A percentile compares a stretch with the other conserved stretches of the same genome.
Conservation (phyloP, 768 basidiomycete genomes). For the Epithele typhae region DNA sequence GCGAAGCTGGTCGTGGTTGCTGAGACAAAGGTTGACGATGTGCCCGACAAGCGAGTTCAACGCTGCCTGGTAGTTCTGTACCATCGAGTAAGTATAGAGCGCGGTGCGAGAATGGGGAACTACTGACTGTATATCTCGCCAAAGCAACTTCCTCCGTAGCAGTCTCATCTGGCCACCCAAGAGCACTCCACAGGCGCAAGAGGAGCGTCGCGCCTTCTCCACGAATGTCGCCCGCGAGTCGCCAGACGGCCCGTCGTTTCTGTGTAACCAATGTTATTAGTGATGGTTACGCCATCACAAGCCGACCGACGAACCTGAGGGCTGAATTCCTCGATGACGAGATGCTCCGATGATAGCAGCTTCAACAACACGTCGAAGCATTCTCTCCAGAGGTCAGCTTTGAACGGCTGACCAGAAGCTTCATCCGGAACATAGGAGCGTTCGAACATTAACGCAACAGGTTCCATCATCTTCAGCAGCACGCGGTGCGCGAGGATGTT, state of each 20-base stretch:
- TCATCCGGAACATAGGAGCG: conserved; percentile 75
- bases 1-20: conserved; percentile 90
- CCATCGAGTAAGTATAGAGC: background rate
- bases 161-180: conserved; percentile 69
- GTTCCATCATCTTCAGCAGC: conserved; percentile 83
- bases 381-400: conserved; percentile 75
- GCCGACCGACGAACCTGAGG: conserved; percentile 62
- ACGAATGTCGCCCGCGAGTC: conserved; percentile 91
- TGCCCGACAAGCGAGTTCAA: conserved; percentile 83
- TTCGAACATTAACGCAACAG: conserved; percentile 72
- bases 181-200: conserved; percentile 76
- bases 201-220: conserved; percentile 86
- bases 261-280: conserved; percentile 23
- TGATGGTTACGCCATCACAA: background rate
- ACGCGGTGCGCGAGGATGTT: conserved; percentile 86
- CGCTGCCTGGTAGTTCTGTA: conserved; percentile 78
- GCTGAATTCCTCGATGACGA: conserved; percentile 92
- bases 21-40: conserved; percentile 88
- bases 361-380: conserved; percentile 79
- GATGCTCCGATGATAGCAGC: conserved; percentile 82
- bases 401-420: conserved; percentile 61
- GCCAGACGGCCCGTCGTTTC: conserved; percentile 95
- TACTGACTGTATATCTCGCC: conserved; percentile 55
- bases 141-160: conserved; percentile 33
- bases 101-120: background rate